Percentiles rank a stretch among this genome's conserved stretches.
phyloP scores from a whole-genome alignment of 768 basidiomycete genomes.

The Boletellus emodensis region DNA sequence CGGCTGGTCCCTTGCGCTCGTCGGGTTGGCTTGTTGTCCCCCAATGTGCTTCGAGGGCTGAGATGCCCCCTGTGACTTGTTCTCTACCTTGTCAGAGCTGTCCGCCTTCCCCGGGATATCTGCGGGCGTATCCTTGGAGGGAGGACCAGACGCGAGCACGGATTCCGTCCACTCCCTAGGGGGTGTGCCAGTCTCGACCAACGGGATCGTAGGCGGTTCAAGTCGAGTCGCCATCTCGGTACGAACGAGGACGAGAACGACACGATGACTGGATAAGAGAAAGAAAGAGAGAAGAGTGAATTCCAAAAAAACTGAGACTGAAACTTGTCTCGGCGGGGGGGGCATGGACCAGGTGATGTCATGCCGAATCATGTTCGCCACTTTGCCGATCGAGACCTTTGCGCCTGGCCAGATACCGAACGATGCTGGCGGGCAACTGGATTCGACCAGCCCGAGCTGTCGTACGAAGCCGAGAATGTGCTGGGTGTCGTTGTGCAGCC shows the following conservation, averaged over 20 bases:
- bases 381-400: constrained; percentile 7
- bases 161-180: constrained; percentile 17
- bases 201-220: constrained; percentile 16
- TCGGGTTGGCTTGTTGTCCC: neutral
- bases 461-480: no score
- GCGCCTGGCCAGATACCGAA: no score
- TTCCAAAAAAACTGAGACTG: no score
- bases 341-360: constrained; percentile 22
- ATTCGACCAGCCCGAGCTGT: no score
- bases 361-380: constrained; percentile 13
- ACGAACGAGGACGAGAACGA: neutral
- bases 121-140: constrained; percentile 3
- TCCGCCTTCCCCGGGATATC: neutral
- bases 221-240: constrained; percentile 10
- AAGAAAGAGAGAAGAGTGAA: no score
- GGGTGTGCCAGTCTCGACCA: constrained; percentile 15
- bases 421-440: no score
- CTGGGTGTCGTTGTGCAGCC: no score
- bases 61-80: neutral
- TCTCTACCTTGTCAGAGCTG: neutral
- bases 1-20: no score
- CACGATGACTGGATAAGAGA: neutral
- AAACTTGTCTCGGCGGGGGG: no score
- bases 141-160: constrained; percentile 10
- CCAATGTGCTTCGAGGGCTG: neutral